These are phyloP conservation scores for Kwoniella dendrophila DNA, from an alignment of 768 basidiomycete genomes.

Conservation along the genomic window DNA sequence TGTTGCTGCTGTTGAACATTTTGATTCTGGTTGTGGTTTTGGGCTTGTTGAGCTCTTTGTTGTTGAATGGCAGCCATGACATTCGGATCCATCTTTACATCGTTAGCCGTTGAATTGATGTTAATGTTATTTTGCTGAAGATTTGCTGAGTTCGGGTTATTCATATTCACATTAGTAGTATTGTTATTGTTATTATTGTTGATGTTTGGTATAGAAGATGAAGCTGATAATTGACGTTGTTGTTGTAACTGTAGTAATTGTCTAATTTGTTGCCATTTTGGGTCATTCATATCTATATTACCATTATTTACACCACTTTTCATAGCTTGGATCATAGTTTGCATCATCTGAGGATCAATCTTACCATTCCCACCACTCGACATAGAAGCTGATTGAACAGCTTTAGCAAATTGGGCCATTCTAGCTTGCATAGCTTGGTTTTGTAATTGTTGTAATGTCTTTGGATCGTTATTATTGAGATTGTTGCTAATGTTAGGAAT, in stretches of 20 bases:
- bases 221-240: constrained; percentile 6
- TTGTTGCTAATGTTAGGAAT: neutral
- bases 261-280: constrained; percentile 24
- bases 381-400: constrained; percentile 5
- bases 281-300: constrained; percentile 27
- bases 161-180: neutral
- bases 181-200: constrained; percentile 1
- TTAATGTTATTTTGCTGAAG: neutral
- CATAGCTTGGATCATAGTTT: constrained; percentile 28
- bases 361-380: constrained; percentile 2
- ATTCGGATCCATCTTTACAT: constrained; percentile 13
- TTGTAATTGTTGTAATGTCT: constrained; percentile 17
- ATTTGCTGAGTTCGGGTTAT: neutral
- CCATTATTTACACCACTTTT: constrained; percentile 26
- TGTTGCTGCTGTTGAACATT: constrained; percentile 4
- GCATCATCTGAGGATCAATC: constrained; percentile 29
- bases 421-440: constrained; percentile 24
- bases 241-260: constrained; percentile 22
- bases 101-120: neutral
- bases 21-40: constrained; percentile 7
- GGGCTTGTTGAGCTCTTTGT: constrained; percentile 19
- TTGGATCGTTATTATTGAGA: neutral
- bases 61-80: constrained; percentile 25
- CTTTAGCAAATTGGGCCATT: constrained; percentile 25
- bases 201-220: neutral